Evolutionary conservation across 768 basidiomycete genomes (phyloP).

Genomic region (Boletus speciosus): DNA sequence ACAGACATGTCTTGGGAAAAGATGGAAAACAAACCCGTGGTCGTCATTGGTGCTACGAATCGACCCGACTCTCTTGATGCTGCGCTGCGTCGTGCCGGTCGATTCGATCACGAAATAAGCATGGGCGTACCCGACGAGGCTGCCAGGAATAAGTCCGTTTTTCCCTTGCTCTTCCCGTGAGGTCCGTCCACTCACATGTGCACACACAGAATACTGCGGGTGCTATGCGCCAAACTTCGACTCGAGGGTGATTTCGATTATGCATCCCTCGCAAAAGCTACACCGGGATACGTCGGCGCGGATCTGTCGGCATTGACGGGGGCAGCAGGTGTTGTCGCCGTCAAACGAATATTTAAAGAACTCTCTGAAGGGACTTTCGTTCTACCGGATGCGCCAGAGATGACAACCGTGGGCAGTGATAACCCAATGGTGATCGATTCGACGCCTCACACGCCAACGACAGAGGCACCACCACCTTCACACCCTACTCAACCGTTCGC

Average conservation of each 20-base stretch:
- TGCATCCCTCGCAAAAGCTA: conserved; percentile 78
- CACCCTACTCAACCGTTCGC: conserved; percentile 32
- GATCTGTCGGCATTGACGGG: conserved; percentile 88
- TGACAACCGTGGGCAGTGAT: conserved; percentile 21
- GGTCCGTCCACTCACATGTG: background rate
- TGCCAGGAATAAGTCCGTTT: conserved; percentile 78
- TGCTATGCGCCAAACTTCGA: conserved; percentile 79
- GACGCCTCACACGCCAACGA: conserved; percentile 14
- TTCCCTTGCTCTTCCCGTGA: background rate
- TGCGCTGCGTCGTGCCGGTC: conserved; percentile 86
- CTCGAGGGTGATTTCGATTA: conserved; percentile 90
- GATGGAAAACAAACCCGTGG: conserved; percentile 85
- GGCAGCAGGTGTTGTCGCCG: conserved; percentile 92
- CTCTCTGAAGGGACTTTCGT: conserved; percentile 63
- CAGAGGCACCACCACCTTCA: conserved; percentile 12
- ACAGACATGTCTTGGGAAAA: conserved; percentile 96
- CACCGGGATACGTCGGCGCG: conserved; percentile 96
- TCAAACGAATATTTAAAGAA: conserved; percentile 90
- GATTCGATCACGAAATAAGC: conserved; percentile 97
- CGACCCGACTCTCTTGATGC: conserved; percentile 93
- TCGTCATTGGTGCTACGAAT: conserved; percentile 96
- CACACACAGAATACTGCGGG: conserved; percentile 71
- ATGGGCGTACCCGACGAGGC: conserved; percentile 96
- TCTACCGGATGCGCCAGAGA: conserved; percentile 41
- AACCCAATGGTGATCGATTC: conserved; percentile 39